Evolutionary conservation across 75 land plant genomes (phyloP), one percentile per base, ranked within the genome.

Genomic region (Isoetes taiwanensis): DNA sequence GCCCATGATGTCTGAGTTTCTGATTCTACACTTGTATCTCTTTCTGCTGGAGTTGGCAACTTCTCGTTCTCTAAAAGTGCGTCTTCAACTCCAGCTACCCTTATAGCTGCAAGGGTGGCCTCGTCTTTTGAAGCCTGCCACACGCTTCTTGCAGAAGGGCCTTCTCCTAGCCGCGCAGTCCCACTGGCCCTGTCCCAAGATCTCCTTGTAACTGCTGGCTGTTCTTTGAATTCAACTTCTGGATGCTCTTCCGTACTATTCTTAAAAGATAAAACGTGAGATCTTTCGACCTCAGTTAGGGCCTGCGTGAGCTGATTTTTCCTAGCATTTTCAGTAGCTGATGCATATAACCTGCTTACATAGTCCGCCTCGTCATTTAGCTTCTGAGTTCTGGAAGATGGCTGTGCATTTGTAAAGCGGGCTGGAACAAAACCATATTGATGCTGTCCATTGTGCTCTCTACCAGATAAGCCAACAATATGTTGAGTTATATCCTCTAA

Each of bases 61-160:
- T 62, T 63, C 24, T 56, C 59, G 14, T 56, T 56, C 10, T 30
- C 28, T 19, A 21, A 8, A n/a, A n/a, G n/a, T n/a, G n/a, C n/a
- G 23, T 87, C 94, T 28, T 81, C 94, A n/a, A n/a, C n/a, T 16
- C 96, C 99, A 66, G 96, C 96, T 30, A 79, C 96, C 28, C 99
- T 63, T 43, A 94, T 94, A 28, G 99, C 99, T 68, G 80, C 99
- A 34, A 94, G 64, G 20, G 96, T 94, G 1, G 96, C 86, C 64
- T 94, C 99, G 70, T 94, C 99, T 56, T 94, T 94, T 37, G 99
- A 94, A 25, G 99, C 96, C 56, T 87, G 95, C 99, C 99, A 94
- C 4, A 86, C 96, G 68, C 95, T 87, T 58, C 99, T 77, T 4
- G 96, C 99, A 52, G 99, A 87, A 14, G 95, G 99, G 33, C 96